phyloP scores from a whole-genome alignment of 345 rosid genomes.

The Conringia planisiliqua region DNA sequence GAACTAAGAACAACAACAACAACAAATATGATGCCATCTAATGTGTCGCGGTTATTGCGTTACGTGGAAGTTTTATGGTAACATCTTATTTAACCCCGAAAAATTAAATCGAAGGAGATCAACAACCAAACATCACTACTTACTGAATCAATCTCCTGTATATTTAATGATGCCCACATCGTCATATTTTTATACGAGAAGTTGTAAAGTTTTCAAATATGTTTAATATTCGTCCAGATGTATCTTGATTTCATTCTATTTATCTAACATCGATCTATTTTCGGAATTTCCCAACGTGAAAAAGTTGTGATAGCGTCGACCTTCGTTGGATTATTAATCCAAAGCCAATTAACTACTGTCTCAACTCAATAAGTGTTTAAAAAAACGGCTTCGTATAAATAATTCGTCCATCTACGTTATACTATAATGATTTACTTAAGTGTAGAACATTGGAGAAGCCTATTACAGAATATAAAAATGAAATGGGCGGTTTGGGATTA shows the following conservation, averaged over 20 bases:
- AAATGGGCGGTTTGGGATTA: constrained; percentile 31
- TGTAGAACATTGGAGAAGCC: constrained; percentile 32
- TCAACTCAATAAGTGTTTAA: background rate
- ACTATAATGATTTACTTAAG: constrained; percentile 5
- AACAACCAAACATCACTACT: background rate
- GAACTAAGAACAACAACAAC: background rate
- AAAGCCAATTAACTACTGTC: background rate
- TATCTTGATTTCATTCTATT: background rate
- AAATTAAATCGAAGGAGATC: background rate
- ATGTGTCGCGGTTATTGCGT: background rate
- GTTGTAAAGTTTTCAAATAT: no score
- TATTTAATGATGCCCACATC: background rate
- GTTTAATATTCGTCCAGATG: no score
- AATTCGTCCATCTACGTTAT: background rate
- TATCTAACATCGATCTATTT: background rate
- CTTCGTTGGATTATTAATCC: background rate
- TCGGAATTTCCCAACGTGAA: background rate
- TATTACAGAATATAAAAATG: constrained; percentile 16
- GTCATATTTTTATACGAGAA: no score
- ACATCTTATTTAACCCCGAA: background rate
- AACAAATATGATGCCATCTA: background rate
- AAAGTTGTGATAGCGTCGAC: background rate
- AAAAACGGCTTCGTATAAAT: background rate
- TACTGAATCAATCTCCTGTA: no score
- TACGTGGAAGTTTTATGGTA: background rate